Base-by-base conservation (phyloP, 2,329 filamentous ascomycete genomes). In the Beauveria asiatica region DNA sequence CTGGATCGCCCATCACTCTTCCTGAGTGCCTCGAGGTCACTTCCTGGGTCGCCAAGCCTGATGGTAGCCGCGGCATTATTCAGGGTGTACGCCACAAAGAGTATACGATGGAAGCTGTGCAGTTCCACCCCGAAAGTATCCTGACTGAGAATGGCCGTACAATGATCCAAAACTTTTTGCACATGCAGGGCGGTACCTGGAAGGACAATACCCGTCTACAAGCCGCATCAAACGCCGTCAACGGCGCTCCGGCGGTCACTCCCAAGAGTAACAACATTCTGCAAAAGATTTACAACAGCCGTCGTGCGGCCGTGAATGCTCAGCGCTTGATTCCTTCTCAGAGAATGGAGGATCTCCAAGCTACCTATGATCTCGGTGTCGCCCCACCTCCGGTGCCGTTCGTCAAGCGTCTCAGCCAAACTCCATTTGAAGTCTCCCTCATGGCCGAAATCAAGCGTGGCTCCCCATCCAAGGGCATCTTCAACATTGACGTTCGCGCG, bases 391-490 rank as follows among this genome's bases (percentile, higher is more conserved):
- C 89, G 64, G 83, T 97, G 37, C 83, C 88, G 0, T 92, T 97
- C 65, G 82, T 91, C 56, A 82, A 87, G 62, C 85, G 94, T 48
- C 77, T 99, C 64, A 84, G 87, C 65, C 84, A 91, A 71, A 92
- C 92, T 5, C 86, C 90, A 2, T 96, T 92, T 68, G 84, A 89
- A n/a, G 79, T 97, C n/a, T 88, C 93, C 1, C 80, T 99, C 11
- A 92, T 97, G 88, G 93, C 94, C 13, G 94, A 99, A 73, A 96
- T 99, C 72, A 99, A 99, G 76, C 85, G 94, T 61, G 95, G 89
- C 4, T 97, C 94, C 9, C 94, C 94, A 1, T 97, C 93, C 1
- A 99, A 99, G 75, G 95, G 94, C 23, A 84, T 95, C 44, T 97
- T 99, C 64, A 90, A 92, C 0, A 80, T 96, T 2, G 85, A 90